These are phyloP conservation scores for Dalbergia oliveri DNA, from an alignment of 306 rosid genomes.

Conservation along the genomic window DNA sequence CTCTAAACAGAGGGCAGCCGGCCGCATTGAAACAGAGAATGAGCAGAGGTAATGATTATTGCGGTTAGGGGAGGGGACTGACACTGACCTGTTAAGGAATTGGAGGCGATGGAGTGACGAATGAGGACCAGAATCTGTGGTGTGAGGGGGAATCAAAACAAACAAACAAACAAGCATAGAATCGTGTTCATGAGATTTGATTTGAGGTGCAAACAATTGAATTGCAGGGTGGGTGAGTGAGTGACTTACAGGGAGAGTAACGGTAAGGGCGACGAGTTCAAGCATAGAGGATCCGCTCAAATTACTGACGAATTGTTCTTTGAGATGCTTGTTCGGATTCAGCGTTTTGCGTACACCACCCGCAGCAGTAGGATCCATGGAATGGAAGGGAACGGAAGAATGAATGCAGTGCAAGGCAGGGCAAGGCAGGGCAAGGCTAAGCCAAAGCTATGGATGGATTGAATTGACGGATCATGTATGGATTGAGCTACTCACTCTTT, in stretches of 20 bases:
- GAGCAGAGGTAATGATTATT: neutral
- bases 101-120: conserved; percentile 52
- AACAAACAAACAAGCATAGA: neutral
- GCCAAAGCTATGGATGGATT: neutral
- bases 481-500: too few relatives aligned
- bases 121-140: conserved; percentile 50
- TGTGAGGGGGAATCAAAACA: neutral
- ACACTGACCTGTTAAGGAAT: conserved; percentile 49
- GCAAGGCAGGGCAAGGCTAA: neutral
- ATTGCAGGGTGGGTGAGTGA: neutral
- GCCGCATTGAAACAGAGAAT: conserved; percentile 11
- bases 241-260: conserved; percentile 49
- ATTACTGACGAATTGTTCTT: conserved; percentile 70
- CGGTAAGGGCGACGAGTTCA: conserved; percentile 60
- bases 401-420: neutral
- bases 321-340: conserved; percentile 78
- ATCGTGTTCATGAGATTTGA: neutral
- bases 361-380: conserved; percentile 66
- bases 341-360: conserved; percentile 42
- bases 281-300: conserved; percentile 61
- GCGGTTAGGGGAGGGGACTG: neutral
- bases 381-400: too few relatives aligned
- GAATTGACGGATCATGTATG: too few relatives aligned
- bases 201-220: neutral
- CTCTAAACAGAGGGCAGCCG: neutral